Base-by-base conservation (phyloP, 2,329 filamentous ascomycete genomes). In the Eutypella sp. region DNA sequence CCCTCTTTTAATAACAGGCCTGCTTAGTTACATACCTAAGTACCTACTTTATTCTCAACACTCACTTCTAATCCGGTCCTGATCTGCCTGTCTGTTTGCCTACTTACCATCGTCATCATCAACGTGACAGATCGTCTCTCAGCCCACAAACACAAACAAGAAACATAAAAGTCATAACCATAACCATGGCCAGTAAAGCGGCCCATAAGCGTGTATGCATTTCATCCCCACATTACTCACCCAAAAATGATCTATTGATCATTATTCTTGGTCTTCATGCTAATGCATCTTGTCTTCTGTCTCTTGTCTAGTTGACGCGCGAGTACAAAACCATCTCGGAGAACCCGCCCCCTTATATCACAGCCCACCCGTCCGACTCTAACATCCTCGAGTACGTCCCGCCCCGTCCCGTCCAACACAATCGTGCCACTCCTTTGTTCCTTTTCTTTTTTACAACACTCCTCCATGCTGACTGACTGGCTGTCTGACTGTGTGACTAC, bases 281-380 rank as follows among this genome's bases (percentile, higher is more conserved):
- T n/a, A n/a, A n/a, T n/a, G n/a, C n/a, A n/a, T n/a, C 43, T 62
- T 67, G 11, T 15, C 25, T 29, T 29, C 25, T 48, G 63, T 45
- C 8, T 46, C 37, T 19, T 10, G 45, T 43, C 18, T 53, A 80
- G 77, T 74, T 81, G 64, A 79, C 79, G 55, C 76, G 77, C 66
- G 79, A 82, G 60, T 82, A 78, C 69, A 82, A 81, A 64, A 70
- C 73, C 50, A 82, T 82, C 55, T 73, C 75, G 15, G 74, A 80
- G 58, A 92, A 90, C 59, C 90, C 91, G 10, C 89, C 90, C 29
- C 89, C 90, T 44, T 95, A 89, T 70, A 95, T 96, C 58, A 76
- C 81, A 42, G 90, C 91, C 13, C 90, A 96, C 63, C 90, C 90
- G 10, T 95, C 89, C 33, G 91, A 96, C 55, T 79, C 81, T 36